Conservation (phyloP, 208 protist genomes). For the Trypanosoma scelopori region DNA sequence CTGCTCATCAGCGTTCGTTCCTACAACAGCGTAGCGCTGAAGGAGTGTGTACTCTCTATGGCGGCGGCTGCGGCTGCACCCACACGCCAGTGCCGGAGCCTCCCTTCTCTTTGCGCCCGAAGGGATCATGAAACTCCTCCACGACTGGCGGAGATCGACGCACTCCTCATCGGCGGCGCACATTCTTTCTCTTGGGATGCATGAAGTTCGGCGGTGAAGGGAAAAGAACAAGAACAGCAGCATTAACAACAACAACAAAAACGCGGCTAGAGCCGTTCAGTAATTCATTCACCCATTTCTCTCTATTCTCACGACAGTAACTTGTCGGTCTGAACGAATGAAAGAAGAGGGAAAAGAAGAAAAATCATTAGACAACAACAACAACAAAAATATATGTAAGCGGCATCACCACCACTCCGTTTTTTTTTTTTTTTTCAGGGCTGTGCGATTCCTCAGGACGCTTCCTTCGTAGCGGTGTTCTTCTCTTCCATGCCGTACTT, state of each 20-base stretch:
- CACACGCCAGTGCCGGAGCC: background rate
- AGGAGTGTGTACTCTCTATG: slow-evolving; percentile 24
- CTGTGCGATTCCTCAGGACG: background rate
- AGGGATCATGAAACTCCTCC: slow-evolving; percentile 26
- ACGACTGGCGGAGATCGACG: slow-evolving; percentile 19
- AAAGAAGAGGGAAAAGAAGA: background rate
- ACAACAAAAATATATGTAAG: background rate
- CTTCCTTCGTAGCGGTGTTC: background rate
- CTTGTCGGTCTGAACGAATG: too few relatives aligned
- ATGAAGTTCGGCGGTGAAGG: background rate
- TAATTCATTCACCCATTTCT: too few relatives aligned
- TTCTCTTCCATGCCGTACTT: slow-evolving; percentile 15
- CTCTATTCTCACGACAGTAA: too few relatives aligned
- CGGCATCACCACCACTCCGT: background rate
- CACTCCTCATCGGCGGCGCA: slow-evolving; percentile 9
- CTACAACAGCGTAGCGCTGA: slow-evolving; percentile 15
- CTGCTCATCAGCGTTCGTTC: slow-evolving; percentile 25
- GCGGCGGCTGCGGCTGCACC: background rate
- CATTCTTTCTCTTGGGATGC: background rate
- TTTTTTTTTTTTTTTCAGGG: background rate
- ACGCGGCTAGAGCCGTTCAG: too few relatives aligned
- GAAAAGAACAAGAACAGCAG: background rate
- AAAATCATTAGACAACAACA: too few relatives aligned
- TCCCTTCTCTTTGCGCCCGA: background rate
- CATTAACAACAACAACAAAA: background rate